Base-by-base conservation (phyloP, 2,329 filamentous ascomycete genomes). In the Magnaporthales sp. region DNA sequence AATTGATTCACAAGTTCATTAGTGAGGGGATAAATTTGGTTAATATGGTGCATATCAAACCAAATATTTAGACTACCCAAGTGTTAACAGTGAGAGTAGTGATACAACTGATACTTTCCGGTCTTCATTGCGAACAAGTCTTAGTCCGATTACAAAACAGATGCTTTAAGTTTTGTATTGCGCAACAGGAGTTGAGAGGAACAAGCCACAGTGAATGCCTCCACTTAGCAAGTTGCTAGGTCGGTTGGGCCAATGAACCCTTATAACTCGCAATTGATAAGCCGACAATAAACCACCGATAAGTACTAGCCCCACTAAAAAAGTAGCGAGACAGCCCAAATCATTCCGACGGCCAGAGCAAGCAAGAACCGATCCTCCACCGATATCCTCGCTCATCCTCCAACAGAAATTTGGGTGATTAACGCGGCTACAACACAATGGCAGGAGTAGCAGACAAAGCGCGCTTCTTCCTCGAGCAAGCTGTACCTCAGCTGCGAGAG, bases 401-500 rank as follows among this genome's bases (percentile, higher is more conserved):
- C 56, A 29, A 60, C 24, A 29, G 11, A 60, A 27, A 27, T 8
- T 24, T 30, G 61, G 32, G 51, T n/a, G 4, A 26, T 30, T 11
- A 26, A 27, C 26, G 7, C 2, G 19, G 1, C 9, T 13, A 13
- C 24, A 3, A 11, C 32, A 67, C 65, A 68, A 96, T 97, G 92
- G 86, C 93, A 1, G 90, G 88, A 58, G 89, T 95, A 67, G 90
- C 91, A 70, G 95, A 98, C 75, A 98, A 97, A 79, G 95, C 94
- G 67, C 91, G 94, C 67, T 98, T 94, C 79, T 97, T 91, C 78
- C 86, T 98, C 70, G 95, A 99, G 81, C 90, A 94, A 72, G 90
- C 91, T 2, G 91, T 97, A 60, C 92, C 93, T 19, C 93, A 98
- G 77, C 85, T 99, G 67, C 92, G 93, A 69, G 93, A 97, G 73